phyloP scores from a whole-genome alignment of 2,329 filamentous ascomycete species.

The Arthrobotrys sinensis region DNA sequence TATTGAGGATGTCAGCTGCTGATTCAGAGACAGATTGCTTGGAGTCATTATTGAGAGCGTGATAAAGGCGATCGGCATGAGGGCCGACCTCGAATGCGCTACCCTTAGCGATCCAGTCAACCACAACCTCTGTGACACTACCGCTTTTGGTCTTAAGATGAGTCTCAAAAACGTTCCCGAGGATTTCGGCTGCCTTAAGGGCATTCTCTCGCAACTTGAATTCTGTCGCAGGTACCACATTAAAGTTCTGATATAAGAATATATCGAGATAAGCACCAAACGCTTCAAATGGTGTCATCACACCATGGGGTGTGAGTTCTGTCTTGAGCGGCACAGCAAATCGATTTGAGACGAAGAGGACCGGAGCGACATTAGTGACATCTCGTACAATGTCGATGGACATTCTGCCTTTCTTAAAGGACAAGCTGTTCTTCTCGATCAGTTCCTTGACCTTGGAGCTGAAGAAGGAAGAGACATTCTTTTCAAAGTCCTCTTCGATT shows the following conservation, averaged over 20 bases:
- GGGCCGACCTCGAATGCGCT: constrained; percentile 71
- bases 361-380: constrained; percentile 78
- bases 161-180: constrained; percentile 68
- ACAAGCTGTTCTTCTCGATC: constrained; percentile 70
- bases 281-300: constrained; percentile 69
- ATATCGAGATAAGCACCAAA: constrained; percentile 70
- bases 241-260: constrained; percentile 73
- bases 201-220: constrained; percentile 71
- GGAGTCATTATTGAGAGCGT: constrained; percentile 70
- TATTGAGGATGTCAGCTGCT: constrained; percentile 71
- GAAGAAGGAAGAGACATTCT: constrained; percentile 69
- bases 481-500: constrained; percentile 69
- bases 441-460: constrained; percentile 68
- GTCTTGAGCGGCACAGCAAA: constrained; percentile 80
- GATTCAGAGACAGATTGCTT: constrained; percentile 70
- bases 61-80: constrained; percentile 72
- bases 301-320: constrained; percentile 73
- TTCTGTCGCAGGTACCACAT: constrained; percentile 70
- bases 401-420: constrained; percentile 69
- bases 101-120: constrained; percentile 71
- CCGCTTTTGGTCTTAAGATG: constrained; percentile 70
- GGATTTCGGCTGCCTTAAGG: constrained; percentile 67
- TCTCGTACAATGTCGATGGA: constrained; percentile 75
- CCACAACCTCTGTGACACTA: constrained; percentile 68
- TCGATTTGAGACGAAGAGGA: constrained; percentile 75